Conservation (phyloP, 2,329 filamentous ascomycete species). For the Colletotrichum simmondsii region DNA sequence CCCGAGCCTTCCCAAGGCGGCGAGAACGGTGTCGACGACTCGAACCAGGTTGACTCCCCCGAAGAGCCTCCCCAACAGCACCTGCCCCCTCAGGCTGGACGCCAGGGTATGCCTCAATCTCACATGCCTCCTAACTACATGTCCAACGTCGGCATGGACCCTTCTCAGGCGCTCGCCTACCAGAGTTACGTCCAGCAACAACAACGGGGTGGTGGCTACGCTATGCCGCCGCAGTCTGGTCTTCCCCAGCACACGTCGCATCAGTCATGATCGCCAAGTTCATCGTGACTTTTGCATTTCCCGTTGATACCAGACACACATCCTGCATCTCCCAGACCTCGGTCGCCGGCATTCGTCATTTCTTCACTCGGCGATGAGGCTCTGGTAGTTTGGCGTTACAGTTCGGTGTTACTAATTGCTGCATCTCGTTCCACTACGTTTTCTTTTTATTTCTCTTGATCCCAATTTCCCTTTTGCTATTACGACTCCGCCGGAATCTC, state of each 20-base stretch:
- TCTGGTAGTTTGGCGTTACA: conserved; percentile 53
- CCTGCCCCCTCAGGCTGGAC: conserved; percentile 71
- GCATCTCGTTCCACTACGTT: conserved; percentile 27
- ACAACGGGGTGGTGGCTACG: conserved; percentile 78
- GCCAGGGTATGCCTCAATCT: conserved; percentile 73
- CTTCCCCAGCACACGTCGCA: conserved; percentile 88
- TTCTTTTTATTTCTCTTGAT: conserved; percentile 31
- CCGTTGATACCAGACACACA: conserved; percentile 70
- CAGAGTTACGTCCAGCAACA: conserved; percentile 82
- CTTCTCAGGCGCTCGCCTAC: conserved; percentile 84
- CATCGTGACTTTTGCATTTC: conserved; percentile 41
- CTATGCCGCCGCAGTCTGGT: conserved; percentile 80
- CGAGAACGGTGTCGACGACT: conserved; percentile 83
- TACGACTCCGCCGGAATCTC: neutral
- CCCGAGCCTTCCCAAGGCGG: conserved; percentile 86
- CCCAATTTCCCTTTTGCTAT: conserved; percentile 16
- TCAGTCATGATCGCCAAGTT: conserved; percentile 68
- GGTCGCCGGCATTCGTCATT: conserved; percentile 10
- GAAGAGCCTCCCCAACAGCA: conserved; percentile 86
- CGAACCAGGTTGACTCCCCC: conserved; percentile 85
- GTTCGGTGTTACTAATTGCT: conserved; percentile 28
- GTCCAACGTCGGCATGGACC: conserved; percentile 75
- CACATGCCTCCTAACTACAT: conserved; percentile 74
- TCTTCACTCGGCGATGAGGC: conserved; percentile 38
- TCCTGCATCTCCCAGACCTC: conserved; percentile 60